Base-by-base conservation (phyloP, 345 rosid species). In the Acer yangbiense region DNA sequence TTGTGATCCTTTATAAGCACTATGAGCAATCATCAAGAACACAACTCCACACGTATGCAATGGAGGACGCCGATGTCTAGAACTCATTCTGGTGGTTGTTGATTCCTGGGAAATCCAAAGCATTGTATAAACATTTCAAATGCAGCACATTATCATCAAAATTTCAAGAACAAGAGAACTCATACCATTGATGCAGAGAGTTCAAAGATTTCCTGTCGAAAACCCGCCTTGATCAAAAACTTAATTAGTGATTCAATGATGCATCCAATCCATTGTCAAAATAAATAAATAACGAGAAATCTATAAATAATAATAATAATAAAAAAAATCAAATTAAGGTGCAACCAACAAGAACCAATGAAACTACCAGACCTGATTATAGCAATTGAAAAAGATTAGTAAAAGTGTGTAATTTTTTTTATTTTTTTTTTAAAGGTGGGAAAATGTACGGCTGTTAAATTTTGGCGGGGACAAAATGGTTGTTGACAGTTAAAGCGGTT, bases 1-100 rank as follows among this genome's bases (percentile, higher is more conserved):
- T 50, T 81, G 84, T 18, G 65, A 84, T 72, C 84, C 83, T 63
- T 12, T 71, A 81, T 77, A 91, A 13, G 84, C 81, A 58, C 81
- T 83, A 3, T 74, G 81, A 46, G 78, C 77, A n/a, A 82, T 85
- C 41, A 80, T 77, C 7, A 88, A 61, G 50, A 86, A 69, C 3
- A 85, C 85, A 65, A 75, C 81, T 32, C 83, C 86, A 73, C 87
- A 86, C 1, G 96, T 86, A 67, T 89, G 88, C 83, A 95, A 81
- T 20, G 94, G 99, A 20, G 93, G 98, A 20, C 87, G 89, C 14
- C 82, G 85, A 10, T 10, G 50, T 69, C 90, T 71, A 21, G 74
- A 61, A 73, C 69, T 81, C 86, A 78, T 83, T 29, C 66, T 46
- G 41, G 18, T 62, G 50, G 54, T 66, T 16, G 69, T 29, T 72